Percentiles rank a stretch among this genome's conserved stretches.
These are phyloP conservation scores for Fusarium sp. DNA, from an alignment of 2,329 filamentous ascomycete species.

Conservation along the genomic window DNA sequence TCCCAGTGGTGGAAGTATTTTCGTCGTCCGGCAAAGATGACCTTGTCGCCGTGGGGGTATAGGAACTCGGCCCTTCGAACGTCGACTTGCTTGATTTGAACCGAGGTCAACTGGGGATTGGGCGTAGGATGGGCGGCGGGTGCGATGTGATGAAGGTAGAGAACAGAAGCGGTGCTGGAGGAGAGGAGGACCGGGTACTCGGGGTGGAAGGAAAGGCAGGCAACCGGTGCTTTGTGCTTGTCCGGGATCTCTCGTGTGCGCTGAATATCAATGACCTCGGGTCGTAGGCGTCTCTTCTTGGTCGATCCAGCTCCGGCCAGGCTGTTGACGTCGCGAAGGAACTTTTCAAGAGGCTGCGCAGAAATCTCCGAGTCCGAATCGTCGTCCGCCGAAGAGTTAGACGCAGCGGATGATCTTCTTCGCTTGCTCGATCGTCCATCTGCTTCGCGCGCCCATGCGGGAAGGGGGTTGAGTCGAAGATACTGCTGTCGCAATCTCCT, in stretches of 20 bases:
- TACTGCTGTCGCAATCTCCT: conserved; percentile 84
- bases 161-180: conserved; percentile 84
- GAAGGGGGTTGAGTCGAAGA: conserved; percentile 69
- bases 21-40: conserved; percentile 89
- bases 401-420: conserved; percentile 65
- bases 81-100: conserved; percentile 88
- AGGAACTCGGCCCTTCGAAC: conserved; percentile 87
- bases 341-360: conserved; percentile 80
- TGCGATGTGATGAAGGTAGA: conserved; percentile 91
- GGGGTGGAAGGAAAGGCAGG: conserved; percentile 90
- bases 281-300: conserved; percentile 80
- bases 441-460: conserved; percentile 69
- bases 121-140: conserved; percentile 80
- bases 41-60: conserved; percentile 76
- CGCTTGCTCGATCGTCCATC: conserved; percentile 65
- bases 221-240: conserved; percentile 82
- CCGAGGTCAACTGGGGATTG: conserved; percentile 89
- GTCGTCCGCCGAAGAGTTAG: conserved; percentile 65
- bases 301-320: conserved; percentile 68
- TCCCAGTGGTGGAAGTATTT: conserved; percentile 97
- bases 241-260: conserved; percentile 87
- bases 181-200: conserved; percentile 89
- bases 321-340: conserved; percentile 80
- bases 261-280: conserved; percentile 92
- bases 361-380: conserved; percentile 72